phyloP scores from a whole-genome alignment of 148 eudicot species.

The Rhododendron kiyosumense region DNA sequence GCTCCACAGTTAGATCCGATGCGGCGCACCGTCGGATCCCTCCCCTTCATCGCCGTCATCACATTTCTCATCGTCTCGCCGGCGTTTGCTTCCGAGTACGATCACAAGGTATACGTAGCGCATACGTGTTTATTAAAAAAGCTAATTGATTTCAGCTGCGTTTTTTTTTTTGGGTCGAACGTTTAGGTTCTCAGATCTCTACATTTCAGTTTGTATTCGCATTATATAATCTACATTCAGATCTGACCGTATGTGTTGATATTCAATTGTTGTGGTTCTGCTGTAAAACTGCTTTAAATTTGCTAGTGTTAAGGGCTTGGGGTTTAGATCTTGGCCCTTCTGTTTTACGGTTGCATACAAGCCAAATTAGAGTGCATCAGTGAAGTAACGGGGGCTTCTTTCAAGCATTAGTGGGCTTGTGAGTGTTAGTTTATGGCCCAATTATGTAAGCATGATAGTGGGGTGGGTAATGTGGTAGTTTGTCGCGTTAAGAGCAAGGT shows the following conservation, averaged over 20 bases:
- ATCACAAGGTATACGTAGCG: slow-evolving; percentile 55
- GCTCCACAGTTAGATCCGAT: slow-evolving; percentile 24
- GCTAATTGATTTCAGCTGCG: background rate
- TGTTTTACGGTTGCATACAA: background rate
- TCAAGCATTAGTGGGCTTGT: background rate
- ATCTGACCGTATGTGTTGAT: background rate
- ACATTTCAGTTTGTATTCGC: background rate
- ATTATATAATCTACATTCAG: slow-evolving; percentile 6
- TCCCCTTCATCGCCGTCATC: slow-evolving; percentile 29
- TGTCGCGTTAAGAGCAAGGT: background rate
- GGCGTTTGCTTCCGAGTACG: slow-evolving; percentile 52
- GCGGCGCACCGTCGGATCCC: slow-evolving; percentile 36
- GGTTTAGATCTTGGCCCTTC: background rate
- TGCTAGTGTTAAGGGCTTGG: background rate
- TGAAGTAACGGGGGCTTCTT: background rate
- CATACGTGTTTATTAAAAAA: too few species aligned
- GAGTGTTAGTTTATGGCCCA: background rate
- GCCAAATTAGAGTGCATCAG: background rate
- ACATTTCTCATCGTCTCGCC: slow-evolving; percentile 28
- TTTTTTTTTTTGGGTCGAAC: background rate
- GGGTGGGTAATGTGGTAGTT: background rate
- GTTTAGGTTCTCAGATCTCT: slow-evolving; percentile 2
- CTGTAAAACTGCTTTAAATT: background rate
- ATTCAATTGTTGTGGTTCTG: background rate
- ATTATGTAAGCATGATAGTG: background rate